These are phyloP conservation scores for Fusarium sp. DNA, from an alignment of 2,329 filamentous ascomycete species.

Conservation along the genomic window DNA sequence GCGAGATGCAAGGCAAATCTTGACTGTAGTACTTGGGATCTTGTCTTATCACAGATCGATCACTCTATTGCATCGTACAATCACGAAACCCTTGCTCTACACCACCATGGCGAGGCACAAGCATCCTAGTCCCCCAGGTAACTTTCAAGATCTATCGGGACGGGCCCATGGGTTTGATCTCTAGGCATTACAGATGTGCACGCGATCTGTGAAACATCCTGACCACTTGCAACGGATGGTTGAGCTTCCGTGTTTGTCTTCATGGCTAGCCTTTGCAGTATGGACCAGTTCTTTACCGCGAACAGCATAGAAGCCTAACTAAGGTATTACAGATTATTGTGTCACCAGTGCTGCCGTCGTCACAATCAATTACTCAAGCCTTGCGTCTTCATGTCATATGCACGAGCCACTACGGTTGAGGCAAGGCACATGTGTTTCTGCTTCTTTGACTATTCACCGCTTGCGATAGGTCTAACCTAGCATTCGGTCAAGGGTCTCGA, in stretches of 20 bases:
- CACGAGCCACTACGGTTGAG: background rate
- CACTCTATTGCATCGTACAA: background rate
- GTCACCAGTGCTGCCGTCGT: background rate
- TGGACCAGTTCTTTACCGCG: background rate
- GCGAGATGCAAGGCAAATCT: background rate
- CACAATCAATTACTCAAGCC: background rate
- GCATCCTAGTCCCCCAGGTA: background rate
- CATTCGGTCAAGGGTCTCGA: background rate
- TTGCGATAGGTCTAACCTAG: background rate
- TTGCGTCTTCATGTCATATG: background rate
- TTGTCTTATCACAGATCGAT: background rate
- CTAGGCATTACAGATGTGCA: background rate
- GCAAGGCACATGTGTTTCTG: background rate
- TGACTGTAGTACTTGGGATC: slow-evolving; percentile 3
- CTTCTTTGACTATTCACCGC: background rate
- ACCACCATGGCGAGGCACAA: background rate
- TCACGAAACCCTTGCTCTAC: background rate
- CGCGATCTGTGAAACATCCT: background rate
- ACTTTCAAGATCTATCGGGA: background rate
- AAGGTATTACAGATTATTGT: background rate
- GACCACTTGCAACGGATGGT: background rate
- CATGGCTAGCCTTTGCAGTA: background rate
- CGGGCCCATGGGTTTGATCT: background rate
- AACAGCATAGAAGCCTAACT: background rate
- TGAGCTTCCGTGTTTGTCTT: slow-evolving; percentile 1